Percentiles rank a stretch among this genome's conserved stretches.
phyloP scores from a whole-genome alignment of 2,329 filamentous ascomycete species.

The Ceratocystis eucalypticola region DNA sequence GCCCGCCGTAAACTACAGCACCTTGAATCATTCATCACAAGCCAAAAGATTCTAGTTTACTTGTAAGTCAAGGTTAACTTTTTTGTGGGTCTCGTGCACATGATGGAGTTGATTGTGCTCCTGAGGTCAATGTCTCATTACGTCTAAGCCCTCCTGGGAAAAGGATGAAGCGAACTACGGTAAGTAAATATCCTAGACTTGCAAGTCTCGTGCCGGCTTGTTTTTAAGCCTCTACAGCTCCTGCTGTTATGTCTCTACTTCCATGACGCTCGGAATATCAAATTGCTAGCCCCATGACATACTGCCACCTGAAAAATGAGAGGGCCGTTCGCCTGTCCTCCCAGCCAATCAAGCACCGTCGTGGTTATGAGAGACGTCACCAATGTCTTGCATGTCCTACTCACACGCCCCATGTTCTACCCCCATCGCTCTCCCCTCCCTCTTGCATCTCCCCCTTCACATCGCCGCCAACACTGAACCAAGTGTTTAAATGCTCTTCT shows the following conservation, averaged over 20 bases:
- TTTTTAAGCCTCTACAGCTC: neutral
- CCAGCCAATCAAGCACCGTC: neutral
- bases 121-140: neutral
- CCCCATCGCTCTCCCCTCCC: neutral
- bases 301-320: neutral
- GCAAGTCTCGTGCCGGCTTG: neutral
- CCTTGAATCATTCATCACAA: neutral
- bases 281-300: neutral
- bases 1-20: neutral
- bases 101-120: neutral
- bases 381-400: neutral
- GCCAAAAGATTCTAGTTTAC: neutral
- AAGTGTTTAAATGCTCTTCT: slow-evolving; percentile 25
- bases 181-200: neutral
- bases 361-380: neutral
- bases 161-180: neutral
- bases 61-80: neutral
- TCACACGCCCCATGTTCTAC: neutral
- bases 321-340: neutral
- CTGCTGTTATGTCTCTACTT: neutral
- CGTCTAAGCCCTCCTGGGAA: neutral
- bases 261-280: neutral
- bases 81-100: neutral
- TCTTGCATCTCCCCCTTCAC: neutral
- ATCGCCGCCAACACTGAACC: neutral